phyloP scores from a whole-genome alignment of 1,139 yeast genomes.

The Yamadazyma friedrichii region DNA sequence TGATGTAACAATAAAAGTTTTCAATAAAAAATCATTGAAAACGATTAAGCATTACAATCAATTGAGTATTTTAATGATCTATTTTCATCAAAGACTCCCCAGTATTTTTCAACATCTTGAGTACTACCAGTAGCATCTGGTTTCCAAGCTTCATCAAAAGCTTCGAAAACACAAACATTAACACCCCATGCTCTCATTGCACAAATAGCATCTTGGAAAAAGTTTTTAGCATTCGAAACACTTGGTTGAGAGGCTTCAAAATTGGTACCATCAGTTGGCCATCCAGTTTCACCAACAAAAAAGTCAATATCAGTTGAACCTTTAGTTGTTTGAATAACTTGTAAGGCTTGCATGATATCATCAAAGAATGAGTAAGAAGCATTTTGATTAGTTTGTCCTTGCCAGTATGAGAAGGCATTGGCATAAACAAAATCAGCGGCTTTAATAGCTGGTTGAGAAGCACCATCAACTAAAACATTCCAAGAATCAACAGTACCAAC shows the following conservation, averaged over 20 bases:
- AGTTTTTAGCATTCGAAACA: slow-evolving; percentile 67
- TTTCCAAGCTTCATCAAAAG: slow-evolving; percentile 95
- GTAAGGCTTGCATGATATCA: slow-evolving; percentile 95
- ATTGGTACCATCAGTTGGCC: slow-evolving; percentile 89
- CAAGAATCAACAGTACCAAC: slow-evolving; percentile 97
- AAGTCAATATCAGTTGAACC: slow-evolving; percentile 81
- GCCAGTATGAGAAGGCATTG: slow-evolving; percentile 98
- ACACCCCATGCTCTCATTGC: slow-evolving; percentile 95
- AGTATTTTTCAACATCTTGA: slow-evolving; percentile 81
- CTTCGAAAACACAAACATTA: slow-evolving; percentile 89
- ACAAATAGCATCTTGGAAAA: slow-evolving; percentile 87
- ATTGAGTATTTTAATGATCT: slow-evolving; percentile 58
- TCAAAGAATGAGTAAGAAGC: slow-evolving; percentile 89
- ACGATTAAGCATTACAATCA: slow-evolving; percentile 43
- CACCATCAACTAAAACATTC: slow-evolving; percentile 85
- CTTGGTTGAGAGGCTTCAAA: slow-evolving; percentile 66
- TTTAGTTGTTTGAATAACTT: slow-evolving; percentile 77
- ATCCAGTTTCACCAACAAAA: slow-evolving; percentile 99
- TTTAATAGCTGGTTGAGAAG: slow-evolving; percentile 62
- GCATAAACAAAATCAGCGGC: slow-evolving; percentile 85
- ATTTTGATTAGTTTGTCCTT: slow-evolving; percentile 81
- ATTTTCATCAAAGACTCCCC: slow-evolving; percentile 80
- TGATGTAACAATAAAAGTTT: background rate
- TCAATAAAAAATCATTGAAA: background rate
- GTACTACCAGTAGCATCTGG: slow-evolving; percentile 85